Percentiles rank a stretch among this genome's conserved stretches.
phyloP scores from a whole-genome alignment of 2,329 filamentous ascomycete species.

The Pyricularia pennisetigena region DNA sequence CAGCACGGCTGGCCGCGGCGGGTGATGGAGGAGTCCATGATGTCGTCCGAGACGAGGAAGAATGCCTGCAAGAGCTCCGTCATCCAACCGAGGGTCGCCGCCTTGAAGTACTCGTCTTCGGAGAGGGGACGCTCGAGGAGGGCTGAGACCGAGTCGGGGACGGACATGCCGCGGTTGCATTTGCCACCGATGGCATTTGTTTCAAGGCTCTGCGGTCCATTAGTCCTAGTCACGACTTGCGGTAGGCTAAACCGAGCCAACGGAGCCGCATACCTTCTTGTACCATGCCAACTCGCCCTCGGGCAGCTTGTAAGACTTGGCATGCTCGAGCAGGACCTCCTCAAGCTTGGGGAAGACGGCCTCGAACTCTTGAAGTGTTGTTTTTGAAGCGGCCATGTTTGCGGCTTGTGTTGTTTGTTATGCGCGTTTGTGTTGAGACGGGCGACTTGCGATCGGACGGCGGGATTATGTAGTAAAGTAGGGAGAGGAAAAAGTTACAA shows the following conservation, averaged over 20 bases:
- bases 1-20: slow-evolving; percentile 92
- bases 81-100: slow-evolving; percentile 89
- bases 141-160: slow-evolving; percentile 80
- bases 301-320: slow-evolving; percentile 74
- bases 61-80: slow-evolving; percentile 97
- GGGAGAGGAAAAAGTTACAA: background rate
- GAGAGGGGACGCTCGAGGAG: slow-evolving; percentile 63
- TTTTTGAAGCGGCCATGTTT: slow-evolving; percentile 53
- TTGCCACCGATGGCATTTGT: slow-evolving; percentile 89
- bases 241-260: background rate
- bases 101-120: slow-evolving; percentile 77
- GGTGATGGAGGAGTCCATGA: slow-evolving; percentile 95
- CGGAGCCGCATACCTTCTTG: slow-evolving; percentile 50
- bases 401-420: background rate
- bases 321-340: slow-evolving; percentile 70
- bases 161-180: slow-evolving; percentile 97
- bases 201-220: slow-evolving; percentile 56
- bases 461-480: background rate
- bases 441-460: background rate
- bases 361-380: slow-evolving; percentile 81
- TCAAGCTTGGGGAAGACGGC: slow-evolving; percentile 79
- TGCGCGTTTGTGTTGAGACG: no score
- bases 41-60: slow-evolving; percentile 97
- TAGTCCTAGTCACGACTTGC: slow-evolving; percentile 6
- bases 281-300: slow-evolving; percentile 77